phyloP scores from a whole-genome alignment of 176 grass and related monocot genomes.

The Canna indica region DNA sequence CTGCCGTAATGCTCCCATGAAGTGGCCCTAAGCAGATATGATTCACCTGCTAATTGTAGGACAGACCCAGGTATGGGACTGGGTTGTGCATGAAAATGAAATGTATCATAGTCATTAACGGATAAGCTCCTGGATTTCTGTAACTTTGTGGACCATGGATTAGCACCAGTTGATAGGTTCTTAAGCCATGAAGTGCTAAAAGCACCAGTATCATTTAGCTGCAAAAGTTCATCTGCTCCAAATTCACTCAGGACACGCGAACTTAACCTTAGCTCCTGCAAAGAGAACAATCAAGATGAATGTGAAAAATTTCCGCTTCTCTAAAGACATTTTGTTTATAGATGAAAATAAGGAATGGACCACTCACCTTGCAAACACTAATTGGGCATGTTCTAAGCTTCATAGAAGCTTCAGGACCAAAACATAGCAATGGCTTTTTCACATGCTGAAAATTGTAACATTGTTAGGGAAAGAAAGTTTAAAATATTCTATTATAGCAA shows the following conservation, averaged over 20 bases:
- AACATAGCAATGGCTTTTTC: constrained; percentile 68
- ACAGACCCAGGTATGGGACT: constrained; percentile 64
- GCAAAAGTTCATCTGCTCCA: constrained; percentile 52
- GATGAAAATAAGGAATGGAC: background rate
- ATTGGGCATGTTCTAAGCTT: constrained; percentile 82
- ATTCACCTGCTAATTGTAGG: constrained; percentile 81
- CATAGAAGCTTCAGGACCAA: constrained; percentile 76
- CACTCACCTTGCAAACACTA: constrained; percentile 78
- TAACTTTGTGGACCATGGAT: constrained; percentile 26
- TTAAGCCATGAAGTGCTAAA: constrained; percentile 96
- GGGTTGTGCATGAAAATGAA: constrained; percentile 74
- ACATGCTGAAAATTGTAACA: constrained; percentile 56
- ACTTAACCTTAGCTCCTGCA: constrained; percentile 79
- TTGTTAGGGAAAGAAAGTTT: constrained; percentile 7
- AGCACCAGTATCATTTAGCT: constrained; percentile 71
- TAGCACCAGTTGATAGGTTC: constrained; percentile 40
- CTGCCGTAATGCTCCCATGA: constrained; percentile 95
- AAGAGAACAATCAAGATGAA: constrained; percentile 1
- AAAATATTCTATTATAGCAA: background rate
- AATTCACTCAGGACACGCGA: constrained; percentile 69
- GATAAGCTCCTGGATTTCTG: constrained; percentile 29
- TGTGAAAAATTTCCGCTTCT: background rate
- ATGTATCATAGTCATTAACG: constrained; percentile 71
- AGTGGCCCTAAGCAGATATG: constrained; percentile 74
- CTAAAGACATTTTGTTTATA: background rate